These are phyloP conservation scores for Peronospora destructor DNA, from an alignment of 352 stramenopile genomes.

Conservation along the genomic window DNA sequence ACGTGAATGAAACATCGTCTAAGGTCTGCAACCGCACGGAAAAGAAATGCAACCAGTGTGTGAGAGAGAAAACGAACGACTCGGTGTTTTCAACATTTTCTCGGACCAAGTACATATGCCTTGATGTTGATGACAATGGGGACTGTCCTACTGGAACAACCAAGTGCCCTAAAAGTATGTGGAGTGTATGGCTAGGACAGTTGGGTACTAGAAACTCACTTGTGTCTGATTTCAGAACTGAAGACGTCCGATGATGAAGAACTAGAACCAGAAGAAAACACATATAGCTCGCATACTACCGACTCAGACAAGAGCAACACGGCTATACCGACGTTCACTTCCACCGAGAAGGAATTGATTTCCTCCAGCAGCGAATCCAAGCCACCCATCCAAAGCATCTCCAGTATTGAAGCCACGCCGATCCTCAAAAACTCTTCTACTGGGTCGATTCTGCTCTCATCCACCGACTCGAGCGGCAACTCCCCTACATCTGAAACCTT, in stretches of 20 bases:
- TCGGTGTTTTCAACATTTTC: slow-evolving; percentile 15
- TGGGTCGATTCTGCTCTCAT: slow-evolving; percentile 20
- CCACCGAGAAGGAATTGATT: slow-evolving; percentile 23
- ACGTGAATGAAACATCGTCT: slow-evolving; percentile 35
- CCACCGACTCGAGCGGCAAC: slow-evolving; percentile 18
- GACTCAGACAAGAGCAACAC: background rate
- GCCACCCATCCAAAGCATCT: too few species aligned
- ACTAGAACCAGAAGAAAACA: background rate
- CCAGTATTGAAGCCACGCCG: background rate
- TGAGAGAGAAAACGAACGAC: slow-evolving; percentile 27
- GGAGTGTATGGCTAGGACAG: background rate
- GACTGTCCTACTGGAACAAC: slow-evolving; percentile 36
- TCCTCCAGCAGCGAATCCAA: slow-evolving; percentile 23
- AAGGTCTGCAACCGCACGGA: slow-evolving; percentile 42
- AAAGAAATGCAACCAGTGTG: slow-evolving; percentile 40
- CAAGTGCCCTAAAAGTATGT: slow-evolving; percentile 36
- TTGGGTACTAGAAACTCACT: slow-evolving; percentile 1
- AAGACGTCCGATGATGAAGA: slow-evolving; percentile 2
- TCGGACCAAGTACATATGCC: slow-evolving; percentile 43
- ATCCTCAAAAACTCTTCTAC: slow-evolving; percentile 11
- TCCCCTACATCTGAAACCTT: slow-evolving; percentile 13
- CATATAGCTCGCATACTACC: too few species aligned
- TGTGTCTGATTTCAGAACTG: slow-evolving; percentile 8
- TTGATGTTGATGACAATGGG: slow-evolving; percentile 27
- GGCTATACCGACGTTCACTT: slow-evolving; percentile 3